Evolutionary conservation across 2,329 filamentous ascomycete genomes (phyloP).

Genomic region (Aspergillus novoparasiticus): DNA sequence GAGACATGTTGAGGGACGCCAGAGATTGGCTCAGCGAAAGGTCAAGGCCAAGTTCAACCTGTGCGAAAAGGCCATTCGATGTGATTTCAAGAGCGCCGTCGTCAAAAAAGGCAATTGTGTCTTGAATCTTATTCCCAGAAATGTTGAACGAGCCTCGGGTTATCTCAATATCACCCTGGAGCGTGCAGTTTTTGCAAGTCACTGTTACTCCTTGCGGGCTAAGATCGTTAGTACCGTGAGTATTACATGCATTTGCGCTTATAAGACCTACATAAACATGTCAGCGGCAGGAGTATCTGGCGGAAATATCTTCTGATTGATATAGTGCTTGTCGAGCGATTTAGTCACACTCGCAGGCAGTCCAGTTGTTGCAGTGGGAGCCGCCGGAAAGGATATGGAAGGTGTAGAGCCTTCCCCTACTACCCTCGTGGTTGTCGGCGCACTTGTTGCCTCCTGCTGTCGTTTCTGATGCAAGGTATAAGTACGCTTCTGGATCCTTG

Average conservation of each 20-base stretch:
- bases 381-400: not conserved
- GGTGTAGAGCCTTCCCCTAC: not conserved
- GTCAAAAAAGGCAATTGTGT: constrained; percentile 21
- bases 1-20: constrained; percentile 18
- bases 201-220: constrained; percentile 22
- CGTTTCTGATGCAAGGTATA: not conserved
- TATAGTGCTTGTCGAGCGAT: constrained; percentile 3
- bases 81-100: constrained; percentile 21
- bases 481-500: constrained; percentile 11
- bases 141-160: constrained; percentile 21
- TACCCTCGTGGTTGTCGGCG: not conserved
- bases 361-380: not conserved
- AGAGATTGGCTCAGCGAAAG: constrained; percentile 13
- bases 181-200: constrained; percentile 23
- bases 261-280: constrained; percentile 5
- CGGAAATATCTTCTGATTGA: constrained; percentile 5
- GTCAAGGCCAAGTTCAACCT: constrained; percentile 22
- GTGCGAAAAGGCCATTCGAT: constrained; percentile 20
- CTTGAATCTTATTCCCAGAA: constrained; percentile 10
- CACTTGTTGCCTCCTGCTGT: not conserved
- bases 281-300: constrained; percentile 2
- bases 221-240: not conserved
- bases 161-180: constrained; percentile 21
- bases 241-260: no score
- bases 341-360: constrained; percentile 6